These are phyloP conservation scores for Magnaporthales sp. DNA, from an alignment of 2,329 filamentous ascomycete genomes.

Conservation along the genomic window DNA sequence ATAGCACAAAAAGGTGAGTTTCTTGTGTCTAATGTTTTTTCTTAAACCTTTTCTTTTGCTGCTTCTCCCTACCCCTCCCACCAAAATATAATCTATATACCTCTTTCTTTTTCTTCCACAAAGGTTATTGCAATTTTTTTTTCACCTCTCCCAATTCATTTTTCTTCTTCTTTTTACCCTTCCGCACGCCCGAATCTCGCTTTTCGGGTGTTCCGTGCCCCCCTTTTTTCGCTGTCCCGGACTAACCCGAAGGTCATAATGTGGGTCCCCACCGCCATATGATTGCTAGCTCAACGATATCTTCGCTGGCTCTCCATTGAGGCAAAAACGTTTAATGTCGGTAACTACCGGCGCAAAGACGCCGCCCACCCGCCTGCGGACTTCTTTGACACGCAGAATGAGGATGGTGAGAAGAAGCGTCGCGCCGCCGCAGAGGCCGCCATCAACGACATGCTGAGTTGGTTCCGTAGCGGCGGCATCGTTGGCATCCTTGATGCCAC, in stretches of 20 bases:
- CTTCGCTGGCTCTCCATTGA: constrained; percentile 94
- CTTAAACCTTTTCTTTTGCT: background rate
- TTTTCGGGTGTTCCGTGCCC: background rate
- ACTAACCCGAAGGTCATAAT: background rate
- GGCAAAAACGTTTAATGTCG: constrained; percentile 94
- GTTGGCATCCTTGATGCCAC: constrained; percentile 91
- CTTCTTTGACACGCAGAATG: constrained; percentile 89
- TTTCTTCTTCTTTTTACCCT: background rate
- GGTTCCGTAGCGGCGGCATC: constrained; percentile 74
- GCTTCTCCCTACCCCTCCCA: background rate
- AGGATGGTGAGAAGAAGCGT: constrained; percentile 82
- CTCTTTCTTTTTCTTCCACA: background rate
- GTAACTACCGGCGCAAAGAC: constrained; percentile 83
- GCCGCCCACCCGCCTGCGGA: constrained; percentile 86
- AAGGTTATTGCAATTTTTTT: background rate
- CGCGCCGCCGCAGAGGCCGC: constrained; percentile 85
- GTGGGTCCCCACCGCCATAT: constrained; percentile 7
- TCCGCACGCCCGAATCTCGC: background rate
- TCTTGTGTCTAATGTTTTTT: background rate
- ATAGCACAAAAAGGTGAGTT: constrained; percentile 88
- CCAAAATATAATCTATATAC: background rate
- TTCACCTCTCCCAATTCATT: background rate
- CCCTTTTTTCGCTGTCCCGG: background rate
- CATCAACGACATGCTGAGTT: constrained; percentile 85
- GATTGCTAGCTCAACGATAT: constrained; percentile 69